These are phyloP conservation scores for Periconia sp. DNA, from an alignment of 2,329 filamentous ascomycete species.

Conservation along the genomic window DNA sequence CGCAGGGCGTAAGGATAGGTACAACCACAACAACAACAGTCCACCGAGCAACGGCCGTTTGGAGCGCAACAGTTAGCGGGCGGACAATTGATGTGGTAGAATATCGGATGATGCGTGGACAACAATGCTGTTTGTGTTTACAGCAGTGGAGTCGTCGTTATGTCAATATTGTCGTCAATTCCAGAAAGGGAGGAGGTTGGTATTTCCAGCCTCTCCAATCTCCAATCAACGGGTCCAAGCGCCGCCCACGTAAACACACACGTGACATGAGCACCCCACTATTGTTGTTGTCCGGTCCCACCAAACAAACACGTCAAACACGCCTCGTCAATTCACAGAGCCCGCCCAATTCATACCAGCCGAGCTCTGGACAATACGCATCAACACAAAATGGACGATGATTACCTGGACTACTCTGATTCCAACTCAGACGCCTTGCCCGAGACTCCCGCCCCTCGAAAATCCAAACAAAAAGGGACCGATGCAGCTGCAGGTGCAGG, in stretches of 20 bases:
- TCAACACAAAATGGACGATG: constrained; percentile 32
- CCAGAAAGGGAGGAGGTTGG: constrained; percentile 10
- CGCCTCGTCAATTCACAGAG: constrained; percentile 2
- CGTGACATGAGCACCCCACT: neutral
- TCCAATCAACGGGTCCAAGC: neutral
- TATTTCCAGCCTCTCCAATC: neutral
- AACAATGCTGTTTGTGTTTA: neutral
- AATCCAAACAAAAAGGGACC: constrained; percentile 40
- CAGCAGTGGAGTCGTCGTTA: neutral
- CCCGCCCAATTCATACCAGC: neutral
- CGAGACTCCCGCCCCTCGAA: constrained; percentile 53
- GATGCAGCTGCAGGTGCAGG: constrained; percentile 36
- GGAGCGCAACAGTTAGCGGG: neutral
- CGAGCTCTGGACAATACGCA: constrained; percentile 2
- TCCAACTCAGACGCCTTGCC: constrained; percentile 61
- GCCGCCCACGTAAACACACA: constrained; percentile 10
- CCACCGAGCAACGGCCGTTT: neutral
- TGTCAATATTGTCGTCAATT: neutral
- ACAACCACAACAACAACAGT: constrained; percentile 8
- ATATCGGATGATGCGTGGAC: constrained; percentile 2
- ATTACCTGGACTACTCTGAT: constrained; percentile 58
- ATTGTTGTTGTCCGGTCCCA: constrained; percentile 1
- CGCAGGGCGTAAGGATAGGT: constrained; percentile 15
- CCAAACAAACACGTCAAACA: constrained; percentile 28
- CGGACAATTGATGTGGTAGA: neutral